Evolutionary conservation across 495 filamentous ascomycete species (phyloP), one percentile per base, ranked within the genome.

Genomic region (Recurvomyces mirabilis): DNA sequence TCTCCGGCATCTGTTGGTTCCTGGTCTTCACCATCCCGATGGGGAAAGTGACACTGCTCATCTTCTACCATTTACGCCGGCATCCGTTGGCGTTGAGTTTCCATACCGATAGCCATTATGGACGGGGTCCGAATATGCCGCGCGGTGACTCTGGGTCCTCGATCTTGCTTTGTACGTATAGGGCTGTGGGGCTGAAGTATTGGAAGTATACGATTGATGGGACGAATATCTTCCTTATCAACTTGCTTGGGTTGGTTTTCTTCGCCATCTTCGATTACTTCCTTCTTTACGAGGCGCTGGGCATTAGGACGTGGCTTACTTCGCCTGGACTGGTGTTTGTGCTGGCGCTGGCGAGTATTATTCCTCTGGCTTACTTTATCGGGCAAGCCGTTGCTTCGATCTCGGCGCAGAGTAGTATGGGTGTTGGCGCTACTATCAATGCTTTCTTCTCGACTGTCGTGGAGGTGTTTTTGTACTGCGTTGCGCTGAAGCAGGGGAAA

Each of bases 121-220:
- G 82, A 13, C 79, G 89, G 39, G 66, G 71, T 1, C 70, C 73
- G 19, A 78, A 77, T 5, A 73, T 72, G 6, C 77, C 78, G 10
- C 80, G 87, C 29, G 36, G 35, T 21, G 24, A 37, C 13, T 3
- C 17, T 17, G 41, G 41, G 23, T 82, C 86, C 26, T 91, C 86
- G 18, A 88, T 99, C 41, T 67, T 99, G 32, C 68, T 99, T 10
- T 99, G 91, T 71, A 96, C 93, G 11, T 96, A 99, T 63, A 84
- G 93, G 47, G 91, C 89, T 22, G 89, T 88, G 12, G 91, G 91
- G 17, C 65, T 79, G 35, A 87, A 89, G 62, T 99, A 99, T 65
- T 99, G 93, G 87, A 99, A 96, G 61, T 99, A 99, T 62, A 99
- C 91, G 12, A 72, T 99, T 47, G 91, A 95, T 54, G 91, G 91